phyloP scores from a whole-genome alignment of 495 filamentous ascomycete genomes.

The Lineolata rhizophorae region DNA sequence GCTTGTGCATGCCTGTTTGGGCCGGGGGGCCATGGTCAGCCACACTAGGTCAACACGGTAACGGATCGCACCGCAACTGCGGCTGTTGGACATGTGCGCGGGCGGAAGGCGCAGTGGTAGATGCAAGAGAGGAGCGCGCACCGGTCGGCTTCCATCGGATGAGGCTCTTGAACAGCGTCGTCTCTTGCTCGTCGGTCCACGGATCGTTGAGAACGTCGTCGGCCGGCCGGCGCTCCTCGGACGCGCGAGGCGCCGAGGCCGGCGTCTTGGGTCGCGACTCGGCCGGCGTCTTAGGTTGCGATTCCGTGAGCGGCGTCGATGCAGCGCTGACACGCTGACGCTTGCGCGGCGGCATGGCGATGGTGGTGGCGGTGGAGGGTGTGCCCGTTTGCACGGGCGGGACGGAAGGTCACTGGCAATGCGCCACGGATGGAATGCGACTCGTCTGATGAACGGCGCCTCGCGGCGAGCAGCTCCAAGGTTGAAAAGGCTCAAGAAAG shows the following conservation, averaged over 20 bases:
- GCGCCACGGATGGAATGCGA: too few relatives aligned
- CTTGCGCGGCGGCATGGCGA: constrained; percentile 1
- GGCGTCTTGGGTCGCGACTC: constrained; percentile 12
- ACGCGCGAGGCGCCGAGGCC: constrained; percentile 2
- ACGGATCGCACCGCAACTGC: neutral
- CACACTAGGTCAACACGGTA: neutral
- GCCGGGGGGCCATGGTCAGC: neutral
- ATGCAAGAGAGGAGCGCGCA: constrained; percentile 12
- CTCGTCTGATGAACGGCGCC: too few relatives aligned
- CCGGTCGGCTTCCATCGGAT: constrained; percentile 91
- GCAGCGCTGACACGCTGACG: constrained; percentile 8
- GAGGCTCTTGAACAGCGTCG: constrained; percentile 69
- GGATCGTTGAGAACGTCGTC: constrained; percentile 34
- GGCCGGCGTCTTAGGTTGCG: neutral
- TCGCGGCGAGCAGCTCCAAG: too few relatives aligned
- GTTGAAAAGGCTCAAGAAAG: too few relatives aligned
- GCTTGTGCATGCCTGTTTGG: constrained; percentile 71
- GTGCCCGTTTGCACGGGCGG: too few relatives aligned
- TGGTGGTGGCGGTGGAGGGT: too few relatives aligned
- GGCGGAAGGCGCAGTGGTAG: too few relatives aligned
- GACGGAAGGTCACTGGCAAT: too few relatives aligned
- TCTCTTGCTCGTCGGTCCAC: constrained; percentile 93
- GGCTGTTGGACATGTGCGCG: too few relatives aligned
- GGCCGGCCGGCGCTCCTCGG: neutral
- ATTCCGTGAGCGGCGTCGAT: constrained; percentile 7